Evolutionary conservation across 164 flowering plant genomes (phyloP).

Genomic region (Vitis riparia): DNA sequence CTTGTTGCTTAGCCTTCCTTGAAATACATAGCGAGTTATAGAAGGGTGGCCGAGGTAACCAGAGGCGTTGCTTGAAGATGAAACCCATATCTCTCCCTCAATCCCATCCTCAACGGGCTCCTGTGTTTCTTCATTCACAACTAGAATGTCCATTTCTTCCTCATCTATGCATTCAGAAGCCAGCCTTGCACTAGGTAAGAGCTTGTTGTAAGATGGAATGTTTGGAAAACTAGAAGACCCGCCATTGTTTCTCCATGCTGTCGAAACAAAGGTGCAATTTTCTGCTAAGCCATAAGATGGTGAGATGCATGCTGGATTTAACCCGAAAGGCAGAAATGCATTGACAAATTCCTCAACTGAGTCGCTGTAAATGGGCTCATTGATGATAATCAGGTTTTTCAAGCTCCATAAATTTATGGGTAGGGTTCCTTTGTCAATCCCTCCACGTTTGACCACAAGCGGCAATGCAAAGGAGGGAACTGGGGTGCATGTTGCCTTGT

Average conservation of each 20-base stretch:
- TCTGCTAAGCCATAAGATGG: slow-evolving; percentile 83
- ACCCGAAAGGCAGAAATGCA: slow-evolving; percentile 37
- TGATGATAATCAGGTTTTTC: slow-evolving; percentile 60
- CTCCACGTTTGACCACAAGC: slow-evolving; percentile 54
- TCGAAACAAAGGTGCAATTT: slow-evolving; percentile 78
- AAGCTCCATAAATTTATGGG: slow-evolving; percentile 38
- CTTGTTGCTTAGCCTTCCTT: slow-evolving; percentile 28
- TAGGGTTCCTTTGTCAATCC: slow-evolving; percentile 25
- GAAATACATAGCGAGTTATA: slow-evolving; percentile 42
- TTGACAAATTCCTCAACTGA: slow-evolving; percentile 43
- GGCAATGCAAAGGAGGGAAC: slow-evolving; percentile 77
- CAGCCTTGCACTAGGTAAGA: slow-evolving; percentile 62
- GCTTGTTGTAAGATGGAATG: slow-evolving; percentile 40
- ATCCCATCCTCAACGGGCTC: slow-evolving; percentile 60
- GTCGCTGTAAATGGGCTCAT: slow-evolving; percentile 60
- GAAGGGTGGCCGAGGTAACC: slow-evolving; percentile 68
- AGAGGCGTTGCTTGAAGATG: slow-evolving; percentile 66
- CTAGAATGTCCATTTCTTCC: slow-evolving; percentile 45
- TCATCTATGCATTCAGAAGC: slow-evolving; percentile 15
- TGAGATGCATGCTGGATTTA: slow-evolving; percentile 42
- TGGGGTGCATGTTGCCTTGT: slow-evolving; percentile 61
- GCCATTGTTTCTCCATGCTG: slow-evolving; percentile 52
- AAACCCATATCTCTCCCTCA: slow-evolving; percentile 76
- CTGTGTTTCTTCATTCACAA: slow-evolving; percentile 53
- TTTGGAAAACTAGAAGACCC: slow-evolving; percentile 9